These are phyloP conservation scores for Exserohilum rostratum DNA, from an alignment of 2,329 filamentous ascomycete species.

Conservation along the genomic window DNA sequence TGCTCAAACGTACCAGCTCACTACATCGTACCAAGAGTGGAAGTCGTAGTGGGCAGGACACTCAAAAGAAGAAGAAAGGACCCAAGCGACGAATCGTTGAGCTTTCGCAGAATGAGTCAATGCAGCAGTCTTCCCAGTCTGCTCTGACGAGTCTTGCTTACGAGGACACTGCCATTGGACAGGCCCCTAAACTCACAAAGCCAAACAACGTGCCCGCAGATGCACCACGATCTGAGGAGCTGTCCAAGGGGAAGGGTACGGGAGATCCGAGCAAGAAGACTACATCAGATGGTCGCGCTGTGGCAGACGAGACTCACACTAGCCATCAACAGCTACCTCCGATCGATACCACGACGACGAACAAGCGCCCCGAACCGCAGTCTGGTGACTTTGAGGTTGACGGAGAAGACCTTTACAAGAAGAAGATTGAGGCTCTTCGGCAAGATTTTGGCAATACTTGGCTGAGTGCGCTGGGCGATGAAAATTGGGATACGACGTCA, in stretches of 20 bases:
- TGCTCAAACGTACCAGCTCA: constrained; percentile 33
- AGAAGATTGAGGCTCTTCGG: constrained; percentile 84
- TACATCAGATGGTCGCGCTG: constrained; percentile 25
- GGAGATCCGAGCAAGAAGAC: constrained; percentile 42
- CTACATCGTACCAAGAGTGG: constrained; percentile 46
- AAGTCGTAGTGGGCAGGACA: constrained; percentile 47
- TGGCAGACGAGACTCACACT: constrained; percentile 28
- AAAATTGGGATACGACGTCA: constrained; percentile 59
- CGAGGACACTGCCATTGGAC: constrained; percentile 25
- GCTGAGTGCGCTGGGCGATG: constrained; percentile 83
- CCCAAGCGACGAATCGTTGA: constrained; percentile 64
- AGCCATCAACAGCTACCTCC: constrained; percentile 39
- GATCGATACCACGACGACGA: constrained; percentile 36
- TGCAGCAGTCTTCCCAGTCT: constrained; percentile 35
- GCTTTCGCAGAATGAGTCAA: constrained; percentile 56
- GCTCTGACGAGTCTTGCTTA: constrained; percentile 39
- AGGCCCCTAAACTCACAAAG: constrained; percentile 26
- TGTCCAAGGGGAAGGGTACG: constrained; percentile 22
- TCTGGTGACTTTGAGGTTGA: constrained; percentile 66
- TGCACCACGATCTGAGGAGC: constrained; percentile 38
- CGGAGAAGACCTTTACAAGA: constrained; percentile 81
- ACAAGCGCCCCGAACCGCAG: constrained; percentile 22
- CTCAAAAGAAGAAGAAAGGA: constrained; percentile 64
- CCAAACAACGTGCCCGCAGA: constrained; percentile 18
- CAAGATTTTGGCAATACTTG: constrained; percentile 87